These are phyloP conservation scores for Gilbertella persicaria DNA, from an alignment of 371 early-diverging fungal genomes.

Conservation along the genomic window DNA sequence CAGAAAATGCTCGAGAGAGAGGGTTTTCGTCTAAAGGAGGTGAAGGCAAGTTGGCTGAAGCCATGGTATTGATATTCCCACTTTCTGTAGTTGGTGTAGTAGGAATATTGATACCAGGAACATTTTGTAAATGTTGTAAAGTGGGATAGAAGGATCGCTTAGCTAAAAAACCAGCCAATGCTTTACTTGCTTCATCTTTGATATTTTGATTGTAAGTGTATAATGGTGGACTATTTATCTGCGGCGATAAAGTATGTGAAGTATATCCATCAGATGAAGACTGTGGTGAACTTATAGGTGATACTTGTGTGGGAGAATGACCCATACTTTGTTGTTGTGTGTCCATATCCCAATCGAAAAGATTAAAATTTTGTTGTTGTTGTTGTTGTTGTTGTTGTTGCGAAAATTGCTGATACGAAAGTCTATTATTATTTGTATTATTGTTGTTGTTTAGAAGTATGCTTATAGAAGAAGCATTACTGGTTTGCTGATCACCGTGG, in stretches of 20 bases:
- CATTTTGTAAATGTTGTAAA: slow-evolving; percentile 9
- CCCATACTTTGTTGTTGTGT: slow-evolving; percentile 1
- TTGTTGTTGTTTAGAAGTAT: not conserved
- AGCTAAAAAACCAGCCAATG: slow-evolving; percentile 13
- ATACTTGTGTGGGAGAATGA: slow-evolving; percentile 17
- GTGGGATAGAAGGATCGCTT: slow-evolving; percentile 5
- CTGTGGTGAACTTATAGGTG: slow-evolving; percentile 20
- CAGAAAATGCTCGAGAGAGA: slow-evolving; percentile 10
- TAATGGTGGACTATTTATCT: slow-evolving; percentile 12
- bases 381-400: slow-evolving; percentile 10
- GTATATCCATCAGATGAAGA: slow-evolving; percentile 26
- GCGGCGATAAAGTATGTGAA: slow-evolving; percentile 21
- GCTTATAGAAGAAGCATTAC: slow-evolving; percentile 2
- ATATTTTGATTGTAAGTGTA: slow-evolving; percentile 7
- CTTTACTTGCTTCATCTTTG: slow-evolving; percentile 17
- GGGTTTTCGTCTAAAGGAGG: slow-evolving; percentile 18
- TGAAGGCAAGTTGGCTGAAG: slow-evolving; percentile 14
- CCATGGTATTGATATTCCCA: not conserved
- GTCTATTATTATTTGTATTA: not conserved
- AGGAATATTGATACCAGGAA: slow-evolving; percentile 33
- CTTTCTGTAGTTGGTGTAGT: slow-evolving; percentile 20
- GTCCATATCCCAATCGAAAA: slow-evolving; percentile 20
- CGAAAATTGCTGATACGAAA: not conserved
- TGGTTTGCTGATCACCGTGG: slow-evolving; percentile 15
- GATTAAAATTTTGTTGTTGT: slow-evolving; percentile 10